Evolutionary conservation across 768 basidiomycete species (phyloP), one percentile per base, ranked within the genome.

Genomic region (Collybia nuda): DNA sequence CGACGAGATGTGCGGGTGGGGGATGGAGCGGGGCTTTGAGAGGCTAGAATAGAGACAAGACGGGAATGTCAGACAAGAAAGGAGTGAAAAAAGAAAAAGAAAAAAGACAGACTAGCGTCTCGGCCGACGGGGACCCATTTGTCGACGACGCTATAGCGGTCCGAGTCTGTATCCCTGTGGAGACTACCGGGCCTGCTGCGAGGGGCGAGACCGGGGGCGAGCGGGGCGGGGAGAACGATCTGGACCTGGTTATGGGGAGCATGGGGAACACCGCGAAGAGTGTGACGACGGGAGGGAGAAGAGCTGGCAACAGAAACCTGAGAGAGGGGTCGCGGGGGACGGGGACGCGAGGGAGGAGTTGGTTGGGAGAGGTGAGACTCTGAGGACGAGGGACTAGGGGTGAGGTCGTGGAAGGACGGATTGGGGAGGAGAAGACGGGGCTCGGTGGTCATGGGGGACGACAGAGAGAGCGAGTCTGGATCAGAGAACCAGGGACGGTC

Each of bases 141-240:
- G 53, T 74, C 74, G 15, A 66, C 66, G 26, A 71, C 50, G 56
- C 63, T 65, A 14, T 49, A 54, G 37, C 56, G 63, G 56, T 53
- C 56, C 47, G 38, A 39, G 29, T 50, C 52, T 23, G 46, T 37
- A 28, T 51, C 57, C 6, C 52, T 40, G 38, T 55, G 57, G 23
- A 48, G 40, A 41, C 43, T 14, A 39, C 53, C 32, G 28, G 47
- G 22, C 21, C 50, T n/a, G 57, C 47, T 49, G 41, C 42, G 46
- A 37, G 38, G 24, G 24, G 60, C 19, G 49, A 74, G 63, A 36
- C 63, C 62, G 9, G 77, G 71, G 1, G 78, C 79, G 15, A 91
- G 75, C 1, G 87, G 88, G 1, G 79, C 65, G 0, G 89, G 89
- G 3, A 89, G 70, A 14, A 91, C 67, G 46, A 90, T 82, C 57